A percentile compares a stretch with the other conserved stretches of the same genome.
Evolutionary conservation across 1,284 basidiomycete genomes (phyloP).

Genomic region (Vanrija pseudolonga): DNA sequence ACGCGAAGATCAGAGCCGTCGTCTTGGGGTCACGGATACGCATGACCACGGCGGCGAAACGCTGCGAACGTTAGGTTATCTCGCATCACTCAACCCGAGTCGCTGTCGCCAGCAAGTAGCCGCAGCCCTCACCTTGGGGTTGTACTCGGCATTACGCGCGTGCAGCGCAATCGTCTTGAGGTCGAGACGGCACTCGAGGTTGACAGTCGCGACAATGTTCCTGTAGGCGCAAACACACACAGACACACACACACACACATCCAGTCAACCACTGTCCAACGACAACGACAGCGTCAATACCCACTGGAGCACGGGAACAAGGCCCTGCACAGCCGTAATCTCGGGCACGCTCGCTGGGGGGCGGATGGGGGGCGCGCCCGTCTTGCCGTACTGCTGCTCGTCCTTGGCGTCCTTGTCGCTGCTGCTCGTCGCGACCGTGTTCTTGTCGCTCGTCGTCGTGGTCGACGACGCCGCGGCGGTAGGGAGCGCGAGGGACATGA

Average conservation of each 20-base stretch:
- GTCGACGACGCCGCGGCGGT: neutral
- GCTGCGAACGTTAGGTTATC: constrained; percentile 61
- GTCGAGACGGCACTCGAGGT: constrained; percentile 93
- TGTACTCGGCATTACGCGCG: constrained; percentile 98
- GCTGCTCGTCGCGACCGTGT: neutral
- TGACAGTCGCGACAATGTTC: constrained; percentile 99
- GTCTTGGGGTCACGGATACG: constrained; percentile 99
- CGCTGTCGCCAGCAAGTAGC: neutral
- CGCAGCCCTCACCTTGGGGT: constrained; percentile 84
- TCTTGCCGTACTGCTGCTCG: constrained; percentile 19
- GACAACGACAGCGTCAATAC: constrained; percentile 28
- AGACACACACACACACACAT: neutral
- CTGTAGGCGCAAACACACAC: constrained; percentile 34
- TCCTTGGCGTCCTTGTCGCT: neutral
- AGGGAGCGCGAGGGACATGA: constrained; percentile 29
- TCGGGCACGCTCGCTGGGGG: constrained; percentile 50
- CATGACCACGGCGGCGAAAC: constrained; percentile 99
- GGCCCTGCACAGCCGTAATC: constrained; percentile 89
- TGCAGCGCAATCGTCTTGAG: constrained; percentile 98
- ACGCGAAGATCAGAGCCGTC: constrained; percentile 98
- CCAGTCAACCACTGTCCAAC: neutral
- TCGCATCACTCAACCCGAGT: too few species aligned
- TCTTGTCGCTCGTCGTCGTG: neutral
- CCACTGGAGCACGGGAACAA: constrained; percentile 84
- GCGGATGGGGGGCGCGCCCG: constrained; percentile 11